Evolutionary conservation across 2,329 filamentous ascomycete species (phyloP).

Genomic region (Claviceps spartinae): DNA sequence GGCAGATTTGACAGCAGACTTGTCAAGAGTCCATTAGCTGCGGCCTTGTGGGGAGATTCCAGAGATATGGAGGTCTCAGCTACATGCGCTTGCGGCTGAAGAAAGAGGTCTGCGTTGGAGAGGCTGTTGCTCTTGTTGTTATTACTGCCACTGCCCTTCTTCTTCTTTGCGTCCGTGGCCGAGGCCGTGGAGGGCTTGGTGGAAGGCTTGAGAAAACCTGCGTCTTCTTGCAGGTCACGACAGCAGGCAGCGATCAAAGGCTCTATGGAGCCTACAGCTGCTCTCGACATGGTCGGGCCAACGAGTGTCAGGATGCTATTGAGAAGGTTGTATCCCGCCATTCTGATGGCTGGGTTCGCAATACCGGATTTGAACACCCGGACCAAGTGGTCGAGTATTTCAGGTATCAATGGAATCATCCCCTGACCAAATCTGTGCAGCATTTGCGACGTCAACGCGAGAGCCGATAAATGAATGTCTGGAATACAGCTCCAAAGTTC

Average conservation of each 20-base stretch:
- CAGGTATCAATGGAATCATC: slow-evolving; percentile 45
- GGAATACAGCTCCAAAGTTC: slow-evolving; percentile 63
- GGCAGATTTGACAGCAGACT: slow-evolving; percentile 49
- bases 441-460: slow-evolving; percentile 47
- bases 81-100: slow-evolving; percentile 27
- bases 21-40: slow-evolving; percentile 50
- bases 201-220: slow-evolving; percentile 30
- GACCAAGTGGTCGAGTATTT: slow-evolving; percentile 55
- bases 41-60: slow-evolving; percentile 32
- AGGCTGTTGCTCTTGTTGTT: slow-evolving; percentile 18
- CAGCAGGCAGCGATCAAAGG: slow-evolving; percentile 56
- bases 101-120: slow-evolving; percentile 62
- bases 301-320: slow-evolving; percentile 43
- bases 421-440: slow-evolving; percentile 43
- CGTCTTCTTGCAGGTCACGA: slow-evolving; percentile 51
- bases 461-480: slow-evolving; percentile 56
- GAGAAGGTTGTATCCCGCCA: slow-evolving; percentile 45
- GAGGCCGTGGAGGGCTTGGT: slow-evolving; percentile 19
- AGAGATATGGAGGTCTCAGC: slow-evolving; percentile 22
- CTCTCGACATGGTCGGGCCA: slow-evolving; percentile 54
- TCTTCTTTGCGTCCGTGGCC: slow-evolving; percentile 16
- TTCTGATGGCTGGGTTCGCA: slow-evolving; percentile 40
- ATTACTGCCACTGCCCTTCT: slow-evolving; percentile 18
- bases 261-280: slow-evolving; percentile 48
- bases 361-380: slow-evolving; percentile 54